These are phyloP conservation scores for Anthracocystis panici-leucophaei DNA, from an alignment of 1,284 basidiomycete species.

Conservation along the genomic window DNA sequence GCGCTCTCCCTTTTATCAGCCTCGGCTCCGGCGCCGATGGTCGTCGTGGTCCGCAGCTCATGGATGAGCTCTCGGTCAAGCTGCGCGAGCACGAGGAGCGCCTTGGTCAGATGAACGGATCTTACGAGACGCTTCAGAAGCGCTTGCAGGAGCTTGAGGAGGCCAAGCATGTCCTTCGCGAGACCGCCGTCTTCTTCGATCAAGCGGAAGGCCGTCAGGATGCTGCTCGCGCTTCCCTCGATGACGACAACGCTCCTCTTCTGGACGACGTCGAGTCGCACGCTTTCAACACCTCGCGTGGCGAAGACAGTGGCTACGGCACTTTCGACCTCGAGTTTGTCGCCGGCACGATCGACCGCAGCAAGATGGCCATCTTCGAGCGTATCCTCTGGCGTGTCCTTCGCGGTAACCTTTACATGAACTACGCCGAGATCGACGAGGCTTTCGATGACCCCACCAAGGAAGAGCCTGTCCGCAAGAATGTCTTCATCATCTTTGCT, in stretches of 20 bases:
- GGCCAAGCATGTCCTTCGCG: slow-evolving; percentile 87
- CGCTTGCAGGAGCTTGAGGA: slow-evolving; percentile 89
- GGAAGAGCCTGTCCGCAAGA: slow-evolving; percentile 75
- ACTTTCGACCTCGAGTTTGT: slow-evolving; percentile 88
- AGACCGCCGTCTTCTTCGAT: slow-evolving; percentile 97
- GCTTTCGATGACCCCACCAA: slow-evolving; percentile 89
- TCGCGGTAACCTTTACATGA: slow-evolving; percentile 99
- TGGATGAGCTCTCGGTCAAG: slow-evolving; percentile 91
- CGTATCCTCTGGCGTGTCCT: slow-evolving; percentile 98
- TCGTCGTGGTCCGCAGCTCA: slow-evolving; percentile 79
- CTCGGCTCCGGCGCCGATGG: slow-evolving; percentile 74
- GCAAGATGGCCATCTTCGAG: slow-evolving; percentile 92
- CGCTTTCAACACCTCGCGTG: slow-evolving; percentile 72
- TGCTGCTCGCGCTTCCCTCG: slow-evolving; percentile 83
- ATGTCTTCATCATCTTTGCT: slow-evolving; percentile 99
- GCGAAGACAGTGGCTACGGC: slow-evolving; percentile 63
- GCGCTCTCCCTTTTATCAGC: slow-evolving; percentile 65
- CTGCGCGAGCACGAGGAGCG: slow-evolving; percentile 89
- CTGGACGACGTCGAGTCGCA: slow-evolving; percentile 83
- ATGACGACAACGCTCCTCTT: slow-evolving; percentile 88
- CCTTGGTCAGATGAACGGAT: slow-evolving; percentile 90
- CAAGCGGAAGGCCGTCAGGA: slow-evolving; percentile 84
- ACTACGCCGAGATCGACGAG: slow-evolving; percentile 91
- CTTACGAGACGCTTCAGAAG: slow-evolving; percentile 88
- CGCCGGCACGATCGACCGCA: slow-evolving; percentile 93